These are phyloP conservation scores for Cicer yamashitae DNA, from an alignment of 306 rosid species.

Conservation along the genomic window DNA sequence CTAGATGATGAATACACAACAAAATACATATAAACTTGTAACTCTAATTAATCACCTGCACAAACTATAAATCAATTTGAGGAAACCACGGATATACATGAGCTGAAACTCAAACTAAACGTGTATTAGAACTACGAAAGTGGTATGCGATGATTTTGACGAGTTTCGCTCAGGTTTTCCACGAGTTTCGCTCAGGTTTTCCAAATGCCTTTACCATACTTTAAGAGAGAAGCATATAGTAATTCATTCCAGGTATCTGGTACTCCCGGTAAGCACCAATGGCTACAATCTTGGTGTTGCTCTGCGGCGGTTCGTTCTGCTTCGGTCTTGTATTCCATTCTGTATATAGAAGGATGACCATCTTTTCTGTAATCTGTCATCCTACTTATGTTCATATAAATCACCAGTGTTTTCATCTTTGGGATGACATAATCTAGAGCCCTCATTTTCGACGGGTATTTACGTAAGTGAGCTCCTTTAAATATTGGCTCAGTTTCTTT, in stretches of 20 bases:
- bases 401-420: constrained; percentile 74
- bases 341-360: constrained; percentile 85
- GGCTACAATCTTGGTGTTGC: constrained; percentile 65
- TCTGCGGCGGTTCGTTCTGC: constrained; percentile 48
- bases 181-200: constrained; percentile 42
- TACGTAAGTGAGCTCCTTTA: constrained; percentile 56
- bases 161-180: constrained; percentile 46
- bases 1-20: constrained; percentile 38
- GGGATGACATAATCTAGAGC: constrained; percentile 67
- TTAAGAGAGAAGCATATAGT: constrained; percentile 52
- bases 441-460: constrained; percentile 86
- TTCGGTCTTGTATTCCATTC: constrained; percentile 54
- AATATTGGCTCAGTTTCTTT: constrained; percentile 78
- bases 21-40: constrained; percentile 39
- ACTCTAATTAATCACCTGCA: constrained; percentile 29
- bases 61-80: constrained; percentile 32
- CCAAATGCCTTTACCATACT: constrained; percentile 51
- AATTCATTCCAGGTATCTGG: constrained; percentile 67
- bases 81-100: constrained; percentile 36
- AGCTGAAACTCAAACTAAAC: constrained; percentile 4
- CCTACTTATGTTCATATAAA: constrained; percentile 81
- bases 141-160: not conserved
- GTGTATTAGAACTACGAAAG: constrained; percentile 5
- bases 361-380: constrained; percentile 93
- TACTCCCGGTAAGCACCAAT: constrained; percentile 78